Conservation (phyloP, 2,329 filamentous ascomycete genomes). For the Pseudocercospora musae region DNA sequence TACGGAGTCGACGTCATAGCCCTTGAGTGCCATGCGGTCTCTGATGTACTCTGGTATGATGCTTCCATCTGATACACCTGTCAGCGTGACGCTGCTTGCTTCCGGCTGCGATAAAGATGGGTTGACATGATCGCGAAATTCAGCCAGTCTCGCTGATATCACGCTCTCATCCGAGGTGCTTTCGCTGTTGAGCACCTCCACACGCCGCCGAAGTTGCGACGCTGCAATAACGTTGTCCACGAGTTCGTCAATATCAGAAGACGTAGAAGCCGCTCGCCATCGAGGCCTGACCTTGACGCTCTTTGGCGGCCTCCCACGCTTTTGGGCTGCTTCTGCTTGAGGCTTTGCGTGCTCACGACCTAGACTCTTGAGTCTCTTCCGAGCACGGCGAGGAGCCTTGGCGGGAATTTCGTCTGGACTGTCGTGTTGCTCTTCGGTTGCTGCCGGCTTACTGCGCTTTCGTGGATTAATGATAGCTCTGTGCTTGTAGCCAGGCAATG, state of each 20-base stretch:
- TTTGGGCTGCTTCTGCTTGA: neutral
- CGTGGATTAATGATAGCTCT: slow-evolving; percentile 6
- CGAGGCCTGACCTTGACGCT: neutral
- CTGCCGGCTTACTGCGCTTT: neutral
- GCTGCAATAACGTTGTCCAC: slow-evolving; percentile 6
- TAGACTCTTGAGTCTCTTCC: slow-evolving; percentile 17
- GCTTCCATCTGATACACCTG: neutral
- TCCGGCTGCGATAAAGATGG: neutral
- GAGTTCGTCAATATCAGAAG: slow-evolving; percentile 5
- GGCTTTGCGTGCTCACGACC: neutral
- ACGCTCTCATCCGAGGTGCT: neutral
- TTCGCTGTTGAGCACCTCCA: neutral
- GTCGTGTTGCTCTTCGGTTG: neutral
- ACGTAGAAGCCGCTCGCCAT: neutral
- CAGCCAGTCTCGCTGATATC: neutral
- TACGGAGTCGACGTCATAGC: neutral
- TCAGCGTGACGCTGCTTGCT: neutral
- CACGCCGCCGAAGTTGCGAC: neutral
- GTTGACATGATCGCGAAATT: neutral
- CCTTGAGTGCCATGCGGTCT: slow-evolving; percentile 5
- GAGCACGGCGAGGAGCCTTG: neutral
- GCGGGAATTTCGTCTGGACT: neutral
- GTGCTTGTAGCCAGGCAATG: slow-evolving; percentile 20
- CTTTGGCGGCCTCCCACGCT: neutral
- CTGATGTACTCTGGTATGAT: slow-evolving; percentile 12